A percentile compares a stretch with the other conserved stretches of the same genome.
Conservation (phyloP, 2,329 filamentous ascomycete species). For the Plenodomus lindquistii region DNA sequence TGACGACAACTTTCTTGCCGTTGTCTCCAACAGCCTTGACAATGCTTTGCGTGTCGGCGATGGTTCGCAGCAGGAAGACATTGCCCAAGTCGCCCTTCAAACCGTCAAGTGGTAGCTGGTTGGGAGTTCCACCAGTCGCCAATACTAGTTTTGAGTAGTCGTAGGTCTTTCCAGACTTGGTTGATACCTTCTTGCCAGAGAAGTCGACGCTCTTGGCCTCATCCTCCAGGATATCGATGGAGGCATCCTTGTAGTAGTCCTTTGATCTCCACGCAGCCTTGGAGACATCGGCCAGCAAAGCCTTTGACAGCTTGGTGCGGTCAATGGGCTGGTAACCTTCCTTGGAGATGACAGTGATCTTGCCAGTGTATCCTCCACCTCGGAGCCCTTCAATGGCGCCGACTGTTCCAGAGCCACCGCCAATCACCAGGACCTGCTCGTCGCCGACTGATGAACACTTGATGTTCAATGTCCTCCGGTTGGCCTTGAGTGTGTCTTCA, state of each 20-base stretch:
- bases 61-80: constrained; percentile 79
- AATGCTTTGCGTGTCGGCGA: constrained; percentile 79
- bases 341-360: constrained; percentile 79
- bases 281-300: constrained; percentile 76
- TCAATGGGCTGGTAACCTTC: constrained; percentile 90
- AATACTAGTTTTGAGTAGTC: constrained; percentile 87
- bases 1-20: constrained; percentile 88
- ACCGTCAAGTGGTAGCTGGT: constrained; percentile 75
- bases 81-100: constrained; percentile 81
- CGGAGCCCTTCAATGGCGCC: constrained; percentile 82
- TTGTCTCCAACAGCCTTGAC: constrained; percentile 75
- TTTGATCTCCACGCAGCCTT: constrained; percentile 79
- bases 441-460: constrained; percentile 65
- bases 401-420: constrained; percentile 76
- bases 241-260: constrained; percentile 72
- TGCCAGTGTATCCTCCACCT: constrained; percentile 76
- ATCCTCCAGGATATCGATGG: constrained; percentile 60
- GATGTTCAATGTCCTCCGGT: constrained; percentile 72
- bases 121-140: constrained; percentile 81
- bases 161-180: constrained; percentile 70
- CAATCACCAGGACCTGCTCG: constrained; percentile 76
- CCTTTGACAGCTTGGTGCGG: constrained; percentile 93
- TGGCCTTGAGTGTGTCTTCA: constrained; percentile 75
- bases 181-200: constrained; percentile 70
- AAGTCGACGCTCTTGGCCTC: constrained; percentile 79